A percentile compares a stretch with the other conserved stretches of the same genome.
These are phyloP conservation scores for Aspergillus hortae DNA, from an alignment of 2,329 filamentous ascomycete genomes.

Conservation along the genomic window DNA sequence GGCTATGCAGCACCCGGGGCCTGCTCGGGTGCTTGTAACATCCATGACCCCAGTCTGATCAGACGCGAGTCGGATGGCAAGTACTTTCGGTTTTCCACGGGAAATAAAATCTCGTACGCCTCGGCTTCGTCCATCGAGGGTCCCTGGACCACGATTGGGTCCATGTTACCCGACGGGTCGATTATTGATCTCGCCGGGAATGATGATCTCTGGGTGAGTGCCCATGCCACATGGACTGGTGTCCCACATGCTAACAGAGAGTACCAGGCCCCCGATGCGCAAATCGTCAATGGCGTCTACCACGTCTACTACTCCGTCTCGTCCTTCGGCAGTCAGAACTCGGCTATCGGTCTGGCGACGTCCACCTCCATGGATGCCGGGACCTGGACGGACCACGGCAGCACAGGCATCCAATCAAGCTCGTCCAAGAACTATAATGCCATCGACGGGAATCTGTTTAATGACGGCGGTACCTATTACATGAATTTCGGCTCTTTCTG, in stretches of 20 bases:
- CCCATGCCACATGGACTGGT: not conserved
- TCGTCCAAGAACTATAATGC: conserved; percentile 52
- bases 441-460: conserved; percentile 57
- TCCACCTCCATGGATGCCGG: conserved; percentile 39
- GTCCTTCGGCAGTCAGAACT: conserved; percentile 58
- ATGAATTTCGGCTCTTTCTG: conserved; percentile 68
- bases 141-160: conserved; percentile 50
- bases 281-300: conserved; percentile 56
- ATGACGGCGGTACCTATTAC: conserved; percentile 41
- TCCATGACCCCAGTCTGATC: conserved; percentile 50
- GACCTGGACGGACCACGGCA: conserved; percentile 34
- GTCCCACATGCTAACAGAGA: not conserved
- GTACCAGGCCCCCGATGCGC: conserved; percentile 61
- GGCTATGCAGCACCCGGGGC: conserved; percentile 29
- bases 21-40: conserved; percentile 30
- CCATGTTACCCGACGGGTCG: conserved; percentile 45
- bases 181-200: conserved; percentile 46
- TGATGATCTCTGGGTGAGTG: conserved; percentile 48
- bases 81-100: conserved; percentile 54
- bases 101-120: conserved; percentile 48
- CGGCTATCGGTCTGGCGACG: conserved; percentile 59
- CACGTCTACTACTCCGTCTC: conserved; percentile 66
- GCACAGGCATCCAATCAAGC: conserved; percentile 34
- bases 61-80: conserved; percentile 45
- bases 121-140: conserved; percentile 47